Conservation (phyloP, 192 early-diverging fungal genomes). For the Pilobolus umbonatus region DNA sequence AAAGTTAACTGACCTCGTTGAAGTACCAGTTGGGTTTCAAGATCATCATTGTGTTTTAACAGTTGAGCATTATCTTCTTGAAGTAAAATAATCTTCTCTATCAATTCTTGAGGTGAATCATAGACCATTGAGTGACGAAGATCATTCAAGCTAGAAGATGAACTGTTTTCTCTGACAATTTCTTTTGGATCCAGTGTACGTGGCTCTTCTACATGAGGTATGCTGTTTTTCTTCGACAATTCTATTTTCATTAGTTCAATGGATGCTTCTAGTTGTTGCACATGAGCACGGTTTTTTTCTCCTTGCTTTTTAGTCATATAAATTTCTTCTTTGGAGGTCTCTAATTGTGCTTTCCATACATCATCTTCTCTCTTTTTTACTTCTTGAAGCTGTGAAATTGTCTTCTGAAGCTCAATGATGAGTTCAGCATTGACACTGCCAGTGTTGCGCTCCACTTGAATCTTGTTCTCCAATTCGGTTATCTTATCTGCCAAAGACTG, state of each 20-base stretch:
- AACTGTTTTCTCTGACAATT: background rate
- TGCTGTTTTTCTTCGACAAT: background rate
- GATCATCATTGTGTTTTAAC: slow-evolving; percentile 19
- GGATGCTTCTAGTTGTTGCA: background rate
- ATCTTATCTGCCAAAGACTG: background rate
- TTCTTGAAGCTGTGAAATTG: background rate
- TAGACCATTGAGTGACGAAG: background rate
- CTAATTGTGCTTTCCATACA: slow-evolving; percentile 1
- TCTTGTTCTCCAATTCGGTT: background rate
- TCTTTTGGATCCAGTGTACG: background rate
- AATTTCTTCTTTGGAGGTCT: slow-evolving; percentile 6
- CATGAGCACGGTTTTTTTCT: background rate
- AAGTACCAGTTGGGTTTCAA: slow-evolving; percentile 25
- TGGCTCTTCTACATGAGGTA: background rate
- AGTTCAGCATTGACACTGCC: slow-evolving; percentile 7
- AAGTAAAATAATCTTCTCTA: slow-evolving; percentile 14
- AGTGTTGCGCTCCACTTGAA: slow-evolving; percentile 3
- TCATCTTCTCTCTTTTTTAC: slow-evolving; percentile 2
- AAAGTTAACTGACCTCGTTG: slow-evolving; percentile 18
- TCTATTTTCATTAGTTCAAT: background rate
- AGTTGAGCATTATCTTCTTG: slow-evolving; percentile 30
- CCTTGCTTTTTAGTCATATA: background rate
- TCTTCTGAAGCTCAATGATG: slow-evolving; percentile 12
- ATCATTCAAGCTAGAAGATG: background rate
- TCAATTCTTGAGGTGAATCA: slow-evolving; percentile 11